Evolutionary conservation across 208 protist genomes (phyloP).

Genomic region (Leishmania gerbilli): DNA sequence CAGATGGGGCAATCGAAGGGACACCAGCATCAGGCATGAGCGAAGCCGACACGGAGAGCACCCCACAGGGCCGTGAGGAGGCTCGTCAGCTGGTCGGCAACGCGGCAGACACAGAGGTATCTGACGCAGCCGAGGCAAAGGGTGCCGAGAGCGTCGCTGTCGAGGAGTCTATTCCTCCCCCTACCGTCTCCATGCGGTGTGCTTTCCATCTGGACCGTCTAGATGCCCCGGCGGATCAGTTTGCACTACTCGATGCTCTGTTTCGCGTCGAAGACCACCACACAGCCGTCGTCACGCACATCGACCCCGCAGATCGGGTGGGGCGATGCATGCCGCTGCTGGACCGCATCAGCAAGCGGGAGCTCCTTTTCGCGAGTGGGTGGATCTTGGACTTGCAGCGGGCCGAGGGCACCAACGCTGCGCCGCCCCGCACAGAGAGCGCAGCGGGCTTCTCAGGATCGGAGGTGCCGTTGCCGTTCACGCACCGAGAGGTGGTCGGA

Average conservation of each 20-base stretch:
- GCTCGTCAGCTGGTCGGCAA: background rate
- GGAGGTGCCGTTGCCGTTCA: background rate
- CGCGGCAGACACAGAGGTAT: background rate
- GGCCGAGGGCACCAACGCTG: background rate
- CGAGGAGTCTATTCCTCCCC: background rate
- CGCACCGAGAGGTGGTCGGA: conserved; percentile 43
- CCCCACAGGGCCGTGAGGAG: background rate
- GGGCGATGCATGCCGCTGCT: conserved; percentile 42
- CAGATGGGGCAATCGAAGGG: background rate
- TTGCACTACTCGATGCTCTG: conserved; percentile 26
- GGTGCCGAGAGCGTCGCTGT: background rate
- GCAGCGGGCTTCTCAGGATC: background rate
- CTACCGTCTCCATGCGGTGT: conserved; percentile 33
- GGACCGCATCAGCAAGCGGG: conserved; percentile 32
- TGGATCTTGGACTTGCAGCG: conserved; percentile 44
- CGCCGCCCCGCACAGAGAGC: background rate
- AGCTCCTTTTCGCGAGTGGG: conserved; percentile 37
- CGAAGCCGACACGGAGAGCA: background rate
- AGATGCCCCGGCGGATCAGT: background rate
- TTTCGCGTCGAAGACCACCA: conserved; percentile 48
- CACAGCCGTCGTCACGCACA: conserved; percentile 39
- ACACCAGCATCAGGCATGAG: background rate
- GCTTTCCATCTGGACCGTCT: background rate
- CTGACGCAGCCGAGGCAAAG: background rate
- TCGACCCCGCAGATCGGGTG: conserved; percentile 39